Conservation (phyloP, 2,329 filamentous ascomycete species). For the Aspergillus pseudoglaucus region DNA sequence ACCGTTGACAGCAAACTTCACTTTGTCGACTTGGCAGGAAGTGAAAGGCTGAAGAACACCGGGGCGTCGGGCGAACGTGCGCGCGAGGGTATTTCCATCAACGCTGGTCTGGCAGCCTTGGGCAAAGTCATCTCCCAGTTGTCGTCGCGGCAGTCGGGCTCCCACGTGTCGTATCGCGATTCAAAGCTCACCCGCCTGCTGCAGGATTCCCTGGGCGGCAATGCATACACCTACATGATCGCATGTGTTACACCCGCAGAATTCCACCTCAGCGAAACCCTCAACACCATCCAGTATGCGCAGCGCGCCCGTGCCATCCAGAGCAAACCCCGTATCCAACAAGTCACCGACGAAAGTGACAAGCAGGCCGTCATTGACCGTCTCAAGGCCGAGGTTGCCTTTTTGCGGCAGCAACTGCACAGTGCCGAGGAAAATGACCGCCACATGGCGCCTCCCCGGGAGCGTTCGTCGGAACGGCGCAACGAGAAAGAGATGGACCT, state of each 20-base stretch:
- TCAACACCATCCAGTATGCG: slow-evolving; percentile 96
- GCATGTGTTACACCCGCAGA: slow-evolving; percentile 95
- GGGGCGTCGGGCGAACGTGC: slow-evolving; percentile 90
- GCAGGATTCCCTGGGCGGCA: slow-evolving; percentile 93
- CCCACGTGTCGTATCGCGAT: slow-evolving; percentile 95
- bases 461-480: slow-evolving; percentile 66
- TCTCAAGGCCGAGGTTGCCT: slow-evolving; percentile 86
- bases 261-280: slow-evolving; percentile 93
- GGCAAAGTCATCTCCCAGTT: slow-evolving; percentile 98
- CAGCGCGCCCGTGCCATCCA: slow-evolving; percentile 94
- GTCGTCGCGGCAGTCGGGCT: slow-evolving; percentile 77
- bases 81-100: slow-evolving; percentile 96
- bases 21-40: slow-evolving; percentile 95
- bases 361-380: slow-evolving; percentile 91
- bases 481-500: slow-evolving; percentile 82
- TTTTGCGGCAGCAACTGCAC: slow-evolving; percentile 87
- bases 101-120: slow-evolving; percentile 85
- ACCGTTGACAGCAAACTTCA: slow-evolving; percentile 97
- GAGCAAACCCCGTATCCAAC: slow-evolving; percentile 93
- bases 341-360: slow-evolving; percentile 79
- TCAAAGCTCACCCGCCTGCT: slow-evolving; percentile 92
- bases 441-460: slow-evolving; percentile 52
- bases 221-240: slow-evolving; percentile 99
- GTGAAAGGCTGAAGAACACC: slow-evolving; percentile 94
- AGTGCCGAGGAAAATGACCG: slow-evolving; percentile 65